These are phyloP conservation scores for Danielia oregonensis DNA, from an alignment of 805 yeast genomes.

Conservation along the genomic window DNA sequence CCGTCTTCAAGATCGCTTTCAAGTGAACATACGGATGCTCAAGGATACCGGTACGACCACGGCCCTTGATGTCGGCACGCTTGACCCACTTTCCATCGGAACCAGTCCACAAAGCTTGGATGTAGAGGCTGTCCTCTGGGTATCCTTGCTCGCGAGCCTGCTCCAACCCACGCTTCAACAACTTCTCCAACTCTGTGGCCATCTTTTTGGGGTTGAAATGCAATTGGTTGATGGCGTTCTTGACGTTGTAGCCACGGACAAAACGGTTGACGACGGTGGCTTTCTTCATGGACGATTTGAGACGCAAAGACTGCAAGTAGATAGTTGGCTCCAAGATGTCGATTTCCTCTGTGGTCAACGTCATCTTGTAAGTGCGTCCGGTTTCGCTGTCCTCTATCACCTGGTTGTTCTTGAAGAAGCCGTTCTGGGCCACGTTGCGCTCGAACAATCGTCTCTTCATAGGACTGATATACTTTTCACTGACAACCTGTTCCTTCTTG, in stretches of 20 bases:
- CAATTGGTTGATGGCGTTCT: constrained; percentile 84
- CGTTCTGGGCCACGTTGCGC: constrained; percentile 55
- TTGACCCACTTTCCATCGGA: constrained; percentile 75
- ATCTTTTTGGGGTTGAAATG: constrained; percentile 82
- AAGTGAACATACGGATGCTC: constrained; percentile 78
- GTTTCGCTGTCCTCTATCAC: constrained; percentile 36
- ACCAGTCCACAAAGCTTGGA: constrained; percentile 87
- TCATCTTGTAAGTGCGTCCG: constrained; percentile 51
- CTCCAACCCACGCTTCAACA: constrained; percentile 67
- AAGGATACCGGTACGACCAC: constrained; percentile 84
- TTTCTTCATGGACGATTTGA: constrained; percentile 86
- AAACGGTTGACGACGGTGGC: constrained; percentile 77
- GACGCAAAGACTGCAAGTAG: constrained; percentile 74
- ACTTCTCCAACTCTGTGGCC: constrained; percentile 71
- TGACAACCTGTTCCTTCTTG: constrained; percentile 36
- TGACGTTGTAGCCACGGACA: constrained; percentile 64
- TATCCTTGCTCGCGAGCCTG: constrained; percentile 63
- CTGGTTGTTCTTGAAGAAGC: constrained; percentile 65
- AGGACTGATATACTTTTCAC: constrained; percentile 65
- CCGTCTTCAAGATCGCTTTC: constrained; percentile 68
- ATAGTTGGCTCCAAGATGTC: constrained; percentile 84
- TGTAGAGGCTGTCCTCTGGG: constrained; percentile 58
- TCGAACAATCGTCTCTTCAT: constrained; percentile 64
- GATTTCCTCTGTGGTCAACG: constrained; percentile 60
- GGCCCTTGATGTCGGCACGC: constrained; percentile 78